A percentile compares a stretch with the other conserved stretches of the same genome.
These are phyloP conservation scores for Colletotrichum filicis DNA, from an alignment of 2,329 filamentous ascomycete genomes.

Conservation along the genomic window DNA sequence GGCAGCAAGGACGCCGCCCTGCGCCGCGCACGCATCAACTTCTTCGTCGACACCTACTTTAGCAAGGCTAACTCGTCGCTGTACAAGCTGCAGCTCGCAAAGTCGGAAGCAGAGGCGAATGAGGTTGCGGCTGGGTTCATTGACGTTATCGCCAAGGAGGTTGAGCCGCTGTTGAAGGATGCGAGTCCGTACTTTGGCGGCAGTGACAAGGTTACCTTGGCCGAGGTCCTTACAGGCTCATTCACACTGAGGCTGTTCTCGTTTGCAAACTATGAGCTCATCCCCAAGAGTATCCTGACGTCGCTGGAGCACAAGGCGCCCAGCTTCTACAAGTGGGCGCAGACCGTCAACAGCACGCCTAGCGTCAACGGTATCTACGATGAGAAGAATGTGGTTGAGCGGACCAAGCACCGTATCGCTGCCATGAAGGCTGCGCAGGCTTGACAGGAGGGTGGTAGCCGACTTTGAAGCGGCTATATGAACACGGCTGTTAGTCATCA, in stretches of 20 bases:
- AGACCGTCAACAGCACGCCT: slow-evolving; percentile 67
- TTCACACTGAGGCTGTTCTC: slow-evolving; percentile 72
- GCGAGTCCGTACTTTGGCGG: slow-evolving; percentile 73
- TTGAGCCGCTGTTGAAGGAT: slow-evolving; percentile 75
- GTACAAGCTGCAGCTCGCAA: slow-evolving; percentile 58
- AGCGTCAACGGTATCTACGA: slow-evolving; percentile 75
- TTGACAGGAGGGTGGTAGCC: neutral
- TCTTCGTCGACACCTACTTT: slow-evolving; percentile 79
- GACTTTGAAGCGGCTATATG: neutral
- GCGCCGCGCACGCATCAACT: slow-evolving; percentile 71
- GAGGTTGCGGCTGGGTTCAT: slow-evolving; percentile 62
- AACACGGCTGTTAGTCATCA: neutral
- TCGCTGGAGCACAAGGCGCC: slow-evolving; percentile 67
- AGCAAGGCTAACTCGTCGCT: slow-evolving; percentile 66
- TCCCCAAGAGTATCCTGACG: slow-evolving; percentile 58
- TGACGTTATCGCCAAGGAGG: slow-evolving; percentile 70
- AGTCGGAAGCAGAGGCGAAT: slow-evolving; percentile 61
- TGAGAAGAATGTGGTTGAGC: slow-evolving; percentile 57
- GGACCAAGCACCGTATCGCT: slow-evolving; percentile 52
- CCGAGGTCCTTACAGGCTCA: slow-evolving; percentile 75
- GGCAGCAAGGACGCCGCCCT: slow-evolving; percentile 66
- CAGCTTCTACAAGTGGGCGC: slow-evolving; percentile 75
- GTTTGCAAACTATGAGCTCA: slow-evolving; percentile 63
- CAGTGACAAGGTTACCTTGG: slow-evolving; percentile 73
- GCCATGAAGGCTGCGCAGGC: slow-evolving; percentile 25